Conservation (phyloP, 257 asterid species). For the Solanum pimpinellifolium region DNA sequence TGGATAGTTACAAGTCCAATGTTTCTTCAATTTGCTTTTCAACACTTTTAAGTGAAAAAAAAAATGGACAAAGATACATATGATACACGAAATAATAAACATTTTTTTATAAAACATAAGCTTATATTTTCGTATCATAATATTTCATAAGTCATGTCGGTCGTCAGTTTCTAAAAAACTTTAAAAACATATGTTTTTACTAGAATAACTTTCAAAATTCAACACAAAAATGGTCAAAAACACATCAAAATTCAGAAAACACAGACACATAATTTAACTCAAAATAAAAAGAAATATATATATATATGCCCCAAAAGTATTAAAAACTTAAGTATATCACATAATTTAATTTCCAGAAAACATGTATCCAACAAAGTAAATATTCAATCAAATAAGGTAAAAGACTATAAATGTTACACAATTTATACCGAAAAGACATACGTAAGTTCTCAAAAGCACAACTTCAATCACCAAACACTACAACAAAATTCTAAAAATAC, state of each 20-base stretch:
- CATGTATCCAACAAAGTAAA: neutral
- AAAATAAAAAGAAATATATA: no score
- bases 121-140: no score
- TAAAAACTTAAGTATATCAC: neutral
- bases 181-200: neutral
- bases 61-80: no score
- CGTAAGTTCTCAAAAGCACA: neutral
- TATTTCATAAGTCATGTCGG: neutral
- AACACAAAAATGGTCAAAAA: neutral
- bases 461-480: neutral
- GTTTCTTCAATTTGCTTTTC: neutral
- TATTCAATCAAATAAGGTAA: neutral
- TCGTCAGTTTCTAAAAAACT: neutral
- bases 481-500: neutral
- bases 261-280: neutral
- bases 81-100: no score
- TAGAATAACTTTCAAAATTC: neutral
- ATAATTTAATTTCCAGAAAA: accelerated
- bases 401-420: neutral
- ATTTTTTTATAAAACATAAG: no score
- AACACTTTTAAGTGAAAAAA: neutral
- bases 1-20: neutral
- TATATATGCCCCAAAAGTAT: neutral
- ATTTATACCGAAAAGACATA: neutral
- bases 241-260: neutral